A percentile compares a stretch with the other conserved stretches of the same genome.
Conservation (phyloP, 106 monocot genomes). For the Amphibolis antarctica region DNA sequence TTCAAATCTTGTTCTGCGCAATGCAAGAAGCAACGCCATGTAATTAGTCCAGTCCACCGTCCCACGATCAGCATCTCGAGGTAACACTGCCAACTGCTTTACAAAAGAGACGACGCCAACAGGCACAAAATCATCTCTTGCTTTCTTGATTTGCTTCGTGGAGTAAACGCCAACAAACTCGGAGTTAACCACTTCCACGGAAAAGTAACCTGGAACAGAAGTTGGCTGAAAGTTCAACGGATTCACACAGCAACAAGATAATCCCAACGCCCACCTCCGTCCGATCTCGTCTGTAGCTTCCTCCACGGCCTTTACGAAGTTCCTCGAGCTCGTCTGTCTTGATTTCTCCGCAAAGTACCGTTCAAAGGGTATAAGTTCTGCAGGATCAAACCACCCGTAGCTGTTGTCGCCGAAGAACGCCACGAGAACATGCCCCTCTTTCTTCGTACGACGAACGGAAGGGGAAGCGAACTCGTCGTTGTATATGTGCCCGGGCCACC, state of each 20-base stretch:
- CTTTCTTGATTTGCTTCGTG: constrained; percentile 32
- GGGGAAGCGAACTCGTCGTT: constrained; percentile 43
- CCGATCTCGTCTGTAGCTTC: constrained; percentile 59
- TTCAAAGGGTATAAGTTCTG: constrained; percentile 64
- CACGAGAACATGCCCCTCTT: constrained; percentile 51
- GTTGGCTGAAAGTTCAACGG: constrained; percentile 31
- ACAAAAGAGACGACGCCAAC: constrained; percentile 29
- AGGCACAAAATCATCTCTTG: constrained; percentile 39
- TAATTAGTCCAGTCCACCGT: constrained; percentile 20
- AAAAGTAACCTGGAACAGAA: constrained; percentile 28
- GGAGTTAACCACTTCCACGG: constrained; percentile 55
- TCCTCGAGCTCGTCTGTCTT: constrained; percentile 28
- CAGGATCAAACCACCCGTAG: constrained; percentile 89
- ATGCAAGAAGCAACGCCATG: constrained; percentile 23
- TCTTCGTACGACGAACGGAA: constrained; percentile 33
- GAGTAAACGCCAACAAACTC: constrained; percentile 55
- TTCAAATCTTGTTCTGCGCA: constrained; percentile 38
- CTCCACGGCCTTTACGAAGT: constrained; percentile 57
- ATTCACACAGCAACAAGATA: constrained; percentile 55
- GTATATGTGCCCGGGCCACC: constrained; percentile 97
- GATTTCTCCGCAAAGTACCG: constrained; percentile 54
- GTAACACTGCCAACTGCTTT: constrained; percentile 16
- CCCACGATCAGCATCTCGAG: constrained; percentile 2
- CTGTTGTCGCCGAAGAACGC: constrained; percentile 96
- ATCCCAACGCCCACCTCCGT: constrained; percentile 45